Evolutionary conservation across 371 early-diverging fungal species (phyloP).

Genomic region (Batkoa obscura): DNA sequence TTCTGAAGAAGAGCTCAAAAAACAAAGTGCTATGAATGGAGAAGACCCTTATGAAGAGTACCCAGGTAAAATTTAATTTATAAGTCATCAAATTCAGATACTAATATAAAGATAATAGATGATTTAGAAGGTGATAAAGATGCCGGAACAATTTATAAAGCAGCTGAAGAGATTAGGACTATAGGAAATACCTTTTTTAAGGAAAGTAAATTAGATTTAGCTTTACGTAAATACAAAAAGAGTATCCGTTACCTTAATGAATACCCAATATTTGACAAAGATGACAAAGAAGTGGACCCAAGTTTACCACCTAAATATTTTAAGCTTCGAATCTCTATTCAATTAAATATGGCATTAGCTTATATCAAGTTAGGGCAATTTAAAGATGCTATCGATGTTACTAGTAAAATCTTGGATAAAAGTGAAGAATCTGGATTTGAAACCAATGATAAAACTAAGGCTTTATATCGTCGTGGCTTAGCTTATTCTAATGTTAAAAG

Average conservation of each 20-base stretch:
- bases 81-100: not conserved
- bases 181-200: slow-evolving; percentile 59
- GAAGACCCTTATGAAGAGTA: slow-evolving; percentile 63
- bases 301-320: slow-evolving; percentile 20
- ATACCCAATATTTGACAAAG: slow-evolving; percentile 46
- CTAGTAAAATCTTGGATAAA: slow-evolving; percentile 45
- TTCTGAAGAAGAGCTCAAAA: slow-evolving; percentile 50
- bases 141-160: too few relatives aligned
- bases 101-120: not conserved
- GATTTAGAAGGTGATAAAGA: too few relatives aligned
- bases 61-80: slow-evolving; percentile 25
- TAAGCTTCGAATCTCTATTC: slow-evolving; percentile 44
- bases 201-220: slow-evolving; percentile 30
- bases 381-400: slow-evolving; percentile 27
- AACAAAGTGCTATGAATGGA: slow-evolving; percentile 31
- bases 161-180: slow-evolving; percentile 35
- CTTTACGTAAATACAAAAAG: slow-evolving; percentile 44
- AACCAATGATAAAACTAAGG: slow-evolving; percentile 53
- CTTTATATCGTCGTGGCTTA: slow-evolving; percentile 66
- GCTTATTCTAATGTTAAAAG: slow-evolving; percentile 40
- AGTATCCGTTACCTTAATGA: slow-evolving; percentile 64
- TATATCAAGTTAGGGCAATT: slow-evolving; percentile 42
- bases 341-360: slow-evolving; percentile 66
- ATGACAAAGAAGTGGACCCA: slow-evolving; percentile 27
- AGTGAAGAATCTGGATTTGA: slow-evolving; percentile 22